Percentiles rank a stretch among this genome's conserved stretches.
Conservation (phyloP, 2,329 filamentous ascomycete genomes). For the Penicillium hesseltinei region DNA sequence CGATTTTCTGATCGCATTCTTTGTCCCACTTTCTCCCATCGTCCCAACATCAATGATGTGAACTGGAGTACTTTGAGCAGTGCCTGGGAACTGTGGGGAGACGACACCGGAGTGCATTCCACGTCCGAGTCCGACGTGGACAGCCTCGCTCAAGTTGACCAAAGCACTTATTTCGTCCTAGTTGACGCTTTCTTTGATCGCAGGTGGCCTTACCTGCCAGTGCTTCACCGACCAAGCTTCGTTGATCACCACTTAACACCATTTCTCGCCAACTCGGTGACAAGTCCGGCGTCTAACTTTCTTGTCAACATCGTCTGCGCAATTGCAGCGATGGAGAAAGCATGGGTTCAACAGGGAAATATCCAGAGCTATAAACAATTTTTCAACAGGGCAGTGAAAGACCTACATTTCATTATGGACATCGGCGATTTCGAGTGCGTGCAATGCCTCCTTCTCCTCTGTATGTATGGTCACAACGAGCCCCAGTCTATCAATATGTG, state of each 20-base stretch:
- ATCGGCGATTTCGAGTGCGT: conserved; percentile 24
- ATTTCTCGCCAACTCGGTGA: background rate
- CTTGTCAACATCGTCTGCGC: conserved; percentile 26
- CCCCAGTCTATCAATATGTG: conserved; percentile 28
- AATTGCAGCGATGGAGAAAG: conserved; percentile 23
- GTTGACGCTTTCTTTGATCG: conserved; percentile 24
- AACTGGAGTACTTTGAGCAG: conserved; percentile 13
- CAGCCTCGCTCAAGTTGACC: background rate
- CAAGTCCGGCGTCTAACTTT: conserved; percentile 13
- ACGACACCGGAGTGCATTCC: background rate
- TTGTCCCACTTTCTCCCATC: background rate
- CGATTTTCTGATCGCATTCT: background rate
- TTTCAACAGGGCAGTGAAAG: conserved; percentile 12
- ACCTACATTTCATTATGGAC: conserved; percentile 14
- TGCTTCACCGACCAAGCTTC: conserved; percentile 23
- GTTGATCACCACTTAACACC: conserved; percentile 11
- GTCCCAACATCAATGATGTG: background rate
- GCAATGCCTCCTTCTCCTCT: conserved; percentile 26
- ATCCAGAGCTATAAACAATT: background rate
- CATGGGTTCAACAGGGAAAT: background rate
- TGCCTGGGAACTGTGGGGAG: conserved; percentile 16
- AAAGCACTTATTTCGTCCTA: conserved; percentile 6
- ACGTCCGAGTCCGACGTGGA: too few species aligned
- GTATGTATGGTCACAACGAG: conserved; percentile 29
- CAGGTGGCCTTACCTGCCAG: conserved; percentile 28